phyloP scores from a whole-genome alignment of 371 early-diverging fungal genomes.

The Polyrhizophydium stewartii region DNA sequence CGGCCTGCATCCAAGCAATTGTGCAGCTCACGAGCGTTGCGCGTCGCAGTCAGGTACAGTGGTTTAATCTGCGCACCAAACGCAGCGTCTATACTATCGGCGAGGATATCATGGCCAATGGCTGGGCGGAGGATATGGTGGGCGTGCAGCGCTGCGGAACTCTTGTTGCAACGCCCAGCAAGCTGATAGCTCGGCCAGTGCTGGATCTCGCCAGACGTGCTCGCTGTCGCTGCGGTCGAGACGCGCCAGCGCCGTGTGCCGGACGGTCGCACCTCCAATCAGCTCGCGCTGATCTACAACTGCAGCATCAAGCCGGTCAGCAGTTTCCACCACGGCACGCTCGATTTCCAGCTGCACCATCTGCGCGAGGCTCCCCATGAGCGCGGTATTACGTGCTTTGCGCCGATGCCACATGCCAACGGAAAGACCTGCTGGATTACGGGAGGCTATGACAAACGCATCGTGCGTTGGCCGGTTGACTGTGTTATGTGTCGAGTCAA shows the following conservation, averaged over 20 bases:
- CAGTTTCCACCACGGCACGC: neutral
- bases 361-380: conserved; percentile 15
- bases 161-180: too few relatives aligned
- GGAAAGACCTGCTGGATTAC: conserved; percentile 17
- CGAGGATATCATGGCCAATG: conserved; percentile 8
- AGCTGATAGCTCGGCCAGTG: neutral
- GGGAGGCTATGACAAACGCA: conserved; percentile 6
- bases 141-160: too few relatives aligned
- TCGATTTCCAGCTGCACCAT: conserved; percentile 6
- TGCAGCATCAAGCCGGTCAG: neutral
- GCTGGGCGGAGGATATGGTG: conserved; percentile 15
- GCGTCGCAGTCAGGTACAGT: neutral
- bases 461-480: conserved; percentile 1
- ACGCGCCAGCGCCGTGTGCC: too few relatives aligned
- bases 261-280: neutral
- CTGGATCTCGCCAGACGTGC: neutral
- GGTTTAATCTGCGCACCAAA: neutral
- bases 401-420: conserved; percentile 1
- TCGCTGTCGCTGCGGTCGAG: neutral
- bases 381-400: neutral
- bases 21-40: neutral
- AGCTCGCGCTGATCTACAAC: neutral
- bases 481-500: neutral
- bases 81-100: neutral
- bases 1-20: neutral